Conservation (phyloP, 257 asterid genomes). For the Marsdenia floribunda region DNA sequence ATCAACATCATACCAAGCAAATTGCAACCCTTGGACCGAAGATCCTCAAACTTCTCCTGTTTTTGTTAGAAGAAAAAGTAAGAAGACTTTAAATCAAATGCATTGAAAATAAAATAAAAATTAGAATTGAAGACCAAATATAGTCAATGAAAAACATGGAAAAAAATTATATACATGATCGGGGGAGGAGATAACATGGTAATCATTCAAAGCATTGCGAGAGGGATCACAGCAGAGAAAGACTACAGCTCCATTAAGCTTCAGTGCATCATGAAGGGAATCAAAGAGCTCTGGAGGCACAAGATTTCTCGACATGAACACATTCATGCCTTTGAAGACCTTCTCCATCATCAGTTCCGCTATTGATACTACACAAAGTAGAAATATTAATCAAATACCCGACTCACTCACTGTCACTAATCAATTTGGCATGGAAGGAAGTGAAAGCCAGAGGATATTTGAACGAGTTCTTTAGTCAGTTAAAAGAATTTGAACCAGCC, state of each 20-base stretch:
- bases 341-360: constrained; percentile 51
- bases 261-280: constrained; percentile 86
- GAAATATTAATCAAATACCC: not conserved
- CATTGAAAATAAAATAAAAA: constrained; percentile 1
- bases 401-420: no score
- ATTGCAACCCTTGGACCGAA: constrained; percentile 76
- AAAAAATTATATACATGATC: constrained; percentile 68
- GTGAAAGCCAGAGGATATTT: no score
- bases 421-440: no score
- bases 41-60: constrained; percentile 85
- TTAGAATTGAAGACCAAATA: constrained; percentile 3
- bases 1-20: constrained; percentile 56
- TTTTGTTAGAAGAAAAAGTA: constrained; percentile 11
- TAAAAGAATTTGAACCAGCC: no score
- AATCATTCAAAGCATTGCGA: constrained; percentile 67
- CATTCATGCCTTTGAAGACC: constrained; percentile 68
- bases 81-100: not conserved
- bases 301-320: constrained; percentile 72
- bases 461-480: no score
- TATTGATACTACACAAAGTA: not conserved
- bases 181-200: constrained; percentile 73
- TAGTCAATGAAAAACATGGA: constrained; percentile 5
- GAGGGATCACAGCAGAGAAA: constrained; percentile 87
- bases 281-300: constrained; percentile 94
- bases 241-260: constrained; percentile 82